phyloP scores from a whole-genome alignment of 2,329 filamentous ascomycete species.

The Mycosphaerella arachidis region DNA sequence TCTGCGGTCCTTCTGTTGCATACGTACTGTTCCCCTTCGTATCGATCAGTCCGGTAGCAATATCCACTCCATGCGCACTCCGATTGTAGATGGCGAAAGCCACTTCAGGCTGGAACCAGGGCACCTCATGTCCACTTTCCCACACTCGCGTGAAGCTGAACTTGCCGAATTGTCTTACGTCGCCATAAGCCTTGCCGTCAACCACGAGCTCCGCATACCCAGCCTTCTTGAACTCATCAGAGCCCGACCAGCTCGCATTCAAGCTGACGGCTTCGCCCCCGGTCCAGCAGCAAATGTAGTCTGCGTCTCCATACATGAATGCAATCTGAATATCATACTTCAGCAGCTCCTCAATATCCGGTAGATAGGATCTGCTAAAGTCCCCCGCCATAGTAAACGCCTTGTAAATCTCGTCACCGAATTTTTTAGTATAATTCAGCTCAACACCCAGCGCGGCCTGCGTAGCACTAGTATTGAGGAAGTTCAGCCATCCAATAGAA shows the following conservation, averaged over 20 bases:
- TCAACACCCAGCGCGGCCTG: slow-evolving; percentile 55
- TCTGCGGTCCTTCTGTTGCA: slow-evolving; percentile 1
- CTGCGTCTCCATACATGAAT: slow-evolving; percentile 47
- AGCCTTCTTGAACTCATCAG: slow-evolving; percentile 36
- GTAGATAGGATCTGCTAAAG: slow-evolving; percentile 45
- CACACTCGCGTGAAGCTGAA: slow-evolving; percentile 49
- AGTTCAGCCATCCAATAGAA: slow-evolving; percentile 49
- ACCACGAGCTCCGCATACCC: slow-evolving; percentile 36
- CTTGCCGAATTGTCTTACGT: slow-evolving; percentile 48
- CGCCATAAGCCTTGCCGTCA: slow-evolving; percentile 46
- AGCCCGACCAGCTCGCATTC: slow-evolving; percentile 26
- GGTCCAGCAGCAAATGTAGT: slow-evolving; percentile 45
- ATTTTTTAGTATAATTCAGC: slow-evolving; percentile 51
- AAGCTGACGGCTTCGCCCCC: slow-evolving; percentile 36
- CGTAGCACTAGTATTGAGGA: slow-evolving; percentile 52
- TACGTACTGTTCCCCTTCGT: slow-evolving; percentile 5
- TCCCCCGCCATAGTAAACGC: slow-evolving; percentile 48
- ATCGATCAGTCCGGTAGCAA: slow-evolving; percentile 4
- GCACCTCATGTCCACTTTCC: slow-evolving; percentile 46
- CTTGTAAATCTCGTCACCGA: slow-evolving; percentile 39
- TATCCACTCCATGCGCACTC: neutral
- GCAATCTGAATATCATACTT: slow-evolving; percentile 41
- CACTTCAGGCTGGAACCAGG: slow-evolving; percentile 45
- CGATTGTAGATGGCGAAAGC: slow-evolving; percentile 8
- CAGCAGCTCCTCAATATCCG: slow-evolving; percentile 35